Evolutionary conservation across 78 protist genomes (phyloP).

Genomic region (Polysphondylium violaceum): DNA sequence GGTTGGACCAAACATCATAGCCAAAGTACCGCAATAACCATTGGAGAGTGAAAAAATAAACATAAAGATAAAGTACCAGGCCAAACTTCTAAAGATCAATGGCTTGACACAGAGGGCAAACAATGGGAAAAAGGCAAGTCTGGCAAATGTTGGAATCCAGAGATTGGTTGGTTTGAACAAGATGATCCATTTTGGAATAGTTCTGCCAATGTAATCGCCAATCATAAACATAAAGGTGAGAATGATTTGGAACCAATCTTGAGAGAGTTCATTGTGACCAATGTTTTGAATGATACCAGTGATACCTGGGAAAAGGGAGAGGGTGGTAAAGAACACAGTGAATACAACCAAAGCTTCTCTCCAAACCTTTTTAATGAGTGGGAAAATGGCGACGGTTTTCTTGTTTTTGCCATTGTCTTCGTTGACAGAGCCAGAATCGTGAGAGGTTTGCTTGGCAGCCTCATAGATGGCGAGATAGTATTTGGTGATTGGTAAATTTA

Average conservation of each 20-base stretch:
- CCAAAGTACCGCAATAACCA: slow-evolving; percentile 80
- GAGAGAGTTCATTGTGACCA: neutral
- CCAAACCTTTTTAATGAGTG: slow-evolving; percentile 59
- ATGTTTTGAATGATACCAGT: slow-evolving; percentile 8
- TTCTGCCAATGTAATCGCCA: slow-evolving; percentile 74
- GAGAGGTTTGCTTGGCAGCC: slow-evolving; percentile 4
- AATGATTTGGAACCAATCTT: slow-evolving; percentile 32
- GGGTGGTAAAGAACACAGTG: slow-evolving; percentile 68
- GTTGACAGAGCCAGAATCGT: slow-evolving; percentile 3
- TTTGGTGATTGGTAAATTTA: slow-evolving; percentile 22
- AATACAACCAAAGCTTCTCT: slow-evolving; percentile 81
- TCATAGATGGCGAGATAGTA: slow-evolving; percentile 12
- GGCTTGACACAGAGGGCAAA: slow-evolving; percentile 70
- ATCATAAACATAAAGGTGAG: slow-evolving; percentile 49
- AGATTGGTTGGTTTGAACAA: slow-evolving; percentile 62
- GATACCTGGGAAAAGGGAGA: slow-evolving; percentile 78
- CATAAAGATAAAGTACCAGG: slow-evolving; percentile 45
- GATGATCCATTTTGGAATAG: slow-evolving; percentile 60
- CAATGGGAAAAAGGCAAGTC: slow-evolving; percentile 69
- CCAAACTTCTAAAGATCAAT: slow-evolving; percentile 6
- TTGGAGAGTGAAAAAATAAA: slow-evolving; percentile 49
- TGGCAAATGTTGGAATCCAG: slow-evolving; percentile 62
- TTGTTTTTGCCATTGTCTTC: neutral
- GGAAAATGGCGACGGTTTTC: neutral
- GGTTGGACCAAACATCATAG: slow-evolving; percentile 85